A percentile compares a stretch with the other conserved stretches of the same genome.
phyloP scores from a whole-genome alignment of 768 basidiomycete genomes.

The Gelatoporia subvermispora region DNA sequence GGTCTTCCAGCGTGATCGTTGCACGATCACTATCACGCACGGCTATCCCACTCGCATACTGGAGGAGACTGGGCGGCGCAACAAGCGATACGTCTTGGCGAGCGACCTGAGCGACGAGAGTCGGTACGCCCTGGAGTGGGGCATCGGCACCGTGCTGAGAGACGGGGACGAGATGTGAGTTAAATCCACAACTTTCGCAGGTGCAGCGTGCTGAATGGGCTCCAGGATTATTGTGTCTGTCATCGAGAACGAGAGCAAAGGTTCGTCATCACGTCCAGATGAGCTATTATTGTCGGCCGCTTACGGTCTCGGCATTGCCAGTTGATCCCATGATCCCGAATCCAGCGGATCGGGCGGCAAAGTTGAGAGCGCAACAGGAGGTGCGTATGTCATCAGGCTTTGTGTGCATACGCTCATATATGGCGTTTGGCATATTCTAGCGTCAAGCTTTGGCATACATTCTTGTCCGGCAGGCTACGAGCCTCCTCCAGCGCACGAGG shows the following conservation, averaged over 20 bases:
- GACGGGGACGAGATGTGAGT: slow-evolving; percentile 87
- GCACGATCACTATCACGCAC: slow-evolving; percentile 84
- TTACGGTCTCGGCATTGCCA: slow-evolving; percentile 19
- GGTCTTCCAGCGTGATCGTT: slow-evolving; percentile 84
- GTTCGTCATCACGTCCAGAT: slow-evolving; percentile 35
- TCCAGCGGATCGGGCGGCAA: slow-evolving; percentile 67
- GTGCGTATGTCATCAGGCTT: slow-evolving; percentile 33
- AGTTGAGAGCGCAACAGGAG: slow-evolving; percentile 89
- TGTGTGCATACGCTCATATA: slow-evolving; percentile 4
- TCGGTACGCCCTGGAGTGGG: slow-evolving; percentile 96
- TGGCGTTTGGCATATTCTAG: slow-evolving; percentile 31
- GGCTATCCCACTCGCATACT: slow-evolving; percentile 63
- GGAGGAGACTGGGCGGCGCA: slow-evolving; percentile 47
- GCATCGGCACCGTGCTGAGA: slow-evolving; percentile 89
- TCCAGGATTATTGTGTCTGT: slow-evolving; percentile 78
- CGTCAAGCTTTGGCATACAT: slow-evolving; percentile 87
- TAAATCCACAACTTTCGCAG: neutral
- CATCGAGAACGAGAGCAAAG: slow-evolving; percentile 87
- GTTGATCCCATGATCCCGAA: slow-evolving; percentile 71
- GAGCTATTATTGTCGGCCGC: neutral
- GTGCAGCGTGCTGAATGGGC: slow-evolving; percentile 2
- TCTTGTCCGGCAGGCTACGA: slow-evolving; percentile 83
- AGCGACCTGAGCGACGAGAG: slow-evolving; percentile 95
- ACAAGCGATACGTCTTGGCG: slow-evolving; percentile 77
- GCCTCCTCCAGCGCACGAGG: slow-evolving; percentile 84